A percentile compares a stretch with the other conserved stretches of the same genome.
Evolutionary conservation across 2,329 filamentous ascomycete genomes (phyloP).

Genomic region (Lachnellula cervina): DNA sequence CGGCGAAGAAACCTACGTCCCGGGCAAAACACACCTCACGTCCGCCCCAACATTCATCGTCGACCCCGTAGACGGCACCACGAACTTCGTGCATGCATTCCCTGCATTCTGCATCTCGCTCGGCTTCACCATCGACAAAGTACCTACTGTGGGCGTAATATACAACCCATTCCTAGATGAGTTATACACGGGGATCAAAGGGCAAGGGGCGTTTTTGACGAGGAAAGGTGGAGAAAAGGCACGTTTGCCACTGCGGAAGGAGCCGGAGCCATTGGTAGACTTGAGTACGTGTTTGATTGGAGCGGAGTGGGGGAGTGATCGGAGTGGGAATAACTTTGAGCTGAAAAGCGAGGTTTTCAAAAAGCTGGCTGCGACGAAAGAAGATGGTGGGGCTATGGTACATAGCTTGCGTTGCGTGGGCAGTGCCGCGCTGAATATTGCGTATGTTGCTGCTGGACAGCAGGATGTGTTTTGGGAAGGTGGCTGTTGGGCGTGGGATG

Average conservation of each 20-base stretch:
- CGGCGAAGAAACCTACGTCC: slow-evolving; percentile 72
- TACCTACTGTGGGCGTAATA: slow-evolving; percentile 66
- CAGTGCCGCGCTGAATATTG: slow-evolving; percentile 70
- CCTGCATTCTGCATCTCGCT: slow-evolving; percentile 73
- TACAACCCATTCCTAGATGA: slow-evolving; percentile 73
- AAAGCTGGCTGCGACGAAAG: slow-evolving; percentile 51
- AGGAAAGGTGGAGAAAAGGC: slow-evolving; percentile 35
- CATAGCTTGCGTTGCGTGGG: slow-evolving; percentile 68
- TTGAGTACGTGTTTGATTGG: slow-evolving; percentile 62
- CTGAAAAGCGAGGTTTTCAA: slow-evolving; percentile 64
- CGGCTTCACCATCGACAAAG: slow-evolving; percentile 59
- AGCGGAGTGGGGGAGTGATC: slow-evolving; percentile 68
- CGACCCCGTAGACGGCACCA: slow-evolving; percentile 78
- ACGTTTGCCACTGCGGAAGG: slow-evolving; percentile 42
- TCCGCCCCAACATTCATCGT: slow-evolving; percentile 70
- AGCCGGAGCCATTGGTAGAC: slow-evolving; percentile 52
- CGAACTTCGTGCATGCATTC: slow-evolving; percentile 75
- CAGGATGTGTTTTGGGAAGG: slow-evolving; percentile 78
- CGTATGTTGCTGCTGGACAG: slow-evolving; percentile 64
- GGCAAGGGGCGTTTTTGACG: slow-evolving; percentile 57
- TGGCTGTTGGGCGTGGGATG: slow-evolving; percentile 82
- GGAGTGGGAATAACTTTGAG: slow-evolving; percentile 65
- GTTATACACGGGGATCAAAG: slow-evolving; percentile 64
- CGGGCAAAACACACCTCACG: slow-evolving; percentile 57
- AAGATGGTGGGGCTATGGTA: slow-evolving; percentile 68